Conservation (phyloP, 1,139 yeast genomes). For the Pichia sp. region DNA sequence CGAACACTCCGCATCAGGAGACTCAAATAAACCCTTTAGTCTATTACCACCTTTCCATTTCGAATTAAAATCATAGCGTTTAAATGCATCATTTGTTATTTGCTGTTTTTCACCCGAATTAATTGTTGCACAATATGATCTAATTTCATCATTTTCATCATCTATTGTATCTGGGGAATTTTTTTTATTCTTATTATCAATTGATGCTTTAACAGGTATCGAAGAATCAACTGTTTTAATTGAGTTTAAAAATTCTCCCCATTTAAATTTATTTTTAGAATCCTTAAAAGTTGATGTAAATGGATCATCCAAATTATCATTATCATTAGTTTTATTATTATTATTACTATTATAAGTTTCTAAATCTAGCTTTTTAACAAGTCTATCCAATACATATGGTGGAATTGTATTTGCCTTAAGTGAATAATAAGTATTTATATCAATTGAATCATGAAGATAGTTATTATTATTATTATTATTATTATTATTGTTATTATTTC, state of each 20-base stretch:
- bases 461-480: background rate
- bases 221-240: slow-evolving; percentile 15
- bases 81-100: slow-evolving; percentile 4
- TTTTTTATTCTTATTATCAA: background rate
- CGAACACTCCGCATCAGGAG: slow-evolving; percentile 19
- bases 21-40: slow-evolving; percentile 48
- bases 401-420: slow-evolving; percentile 31
- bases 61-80: slow-evolving; percentile 33
- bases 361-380: slow-evolving; percentile 36
- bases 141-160: background rate
- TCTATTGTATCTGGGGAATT: background rate
- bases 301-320: slow-evolving; percentile 18
- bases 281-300: slow-evolving; percentile 24
- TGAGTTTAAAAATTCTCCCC: slow-evolving; percentile 26
- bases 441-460: background rate
- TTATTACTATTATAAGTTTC: background rate
- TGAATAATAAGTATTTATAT: slow-evolving; percentile 9
- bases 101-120: background rate
- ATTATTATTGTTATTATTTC: background rate
- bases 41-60: slow-evolving; percentile 70
- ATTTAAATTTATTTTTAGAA: slow-evolving; percentile 14
- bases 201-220: slow-evolving; percentile 3
- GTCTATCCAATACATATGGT: slow-evolving; percentile 51
- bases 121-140: background rate
- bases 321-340: too few relatives aligned